These are phyloP conservation scores for Syzygium aqueum DNA, from an alignment of 345 rosid genomes.

Conservation along the genomic window DNA sequence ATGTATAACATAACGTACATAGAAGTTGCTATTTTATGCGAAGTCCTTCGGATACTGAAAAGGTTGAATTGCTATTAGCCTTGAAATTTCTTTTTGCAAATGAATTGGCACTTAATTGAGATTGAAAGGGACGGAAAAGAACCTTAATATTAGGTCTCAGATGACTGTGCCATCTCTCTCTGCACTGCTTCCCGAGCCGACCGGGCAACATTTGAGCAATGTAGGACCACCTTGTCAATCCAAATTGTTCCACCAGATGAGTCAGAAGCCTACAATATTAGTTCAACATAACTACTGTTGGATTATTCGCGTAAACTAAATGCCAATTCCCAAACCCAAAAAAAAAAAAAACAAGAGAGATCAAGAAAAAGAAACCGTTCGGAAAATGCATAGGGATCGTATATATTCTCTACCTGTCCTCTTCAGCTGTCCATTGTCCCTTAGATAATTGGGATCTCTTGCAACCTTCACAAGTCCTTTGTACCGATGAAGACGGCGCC, in stretches of 20 bases:
- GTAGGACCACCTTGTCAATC: conserved; percentile 72
- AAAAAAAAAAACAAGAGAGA: neutral
- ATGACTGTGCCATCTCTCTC: conserved; percentile 98
- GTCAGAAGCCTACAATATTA: conserved; percentile 33
- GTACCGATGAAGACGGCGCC: conserved; percentile 1
- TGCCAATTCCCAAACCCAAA: neutral
- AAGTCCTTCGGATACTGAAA: neutral
- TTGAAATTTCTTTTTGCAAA: neutral
- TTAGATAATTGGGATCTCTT: conserved; percentile 53
- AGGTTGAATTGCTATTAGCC: neutral
- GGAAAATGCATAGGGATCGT: too few species aligned
- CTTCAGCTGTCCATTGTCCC: conserved; percentile 88
- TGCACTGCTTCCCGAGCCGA: conserved; percentile 87
- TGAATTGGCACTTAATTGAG: neutral
- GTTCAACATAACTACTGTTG: neutral
- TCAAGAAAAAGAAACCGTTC: neutral
- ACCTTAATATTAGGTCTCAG: conserved; percentile 90
- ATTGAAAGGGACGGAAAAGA: neutral
- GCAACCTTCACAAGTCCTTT: conserved; percentile 32
- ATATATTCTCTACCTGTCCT: conserved; percentile 42
- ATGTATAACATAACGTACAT: neutral
- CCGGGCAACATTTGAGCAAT: conserved; percentile 77
- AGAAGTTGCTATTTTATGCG: neutral
- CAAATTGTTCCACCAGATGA: conserved; percentile 53
- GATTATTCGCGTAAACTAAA: neutral